A percentile compares a stretch with the other conserved stretches of the same genome.
Evolutionary conservation across 345 rosid species (phyloP).

Genomic region (Hibiscus tridactylites): DNA sequence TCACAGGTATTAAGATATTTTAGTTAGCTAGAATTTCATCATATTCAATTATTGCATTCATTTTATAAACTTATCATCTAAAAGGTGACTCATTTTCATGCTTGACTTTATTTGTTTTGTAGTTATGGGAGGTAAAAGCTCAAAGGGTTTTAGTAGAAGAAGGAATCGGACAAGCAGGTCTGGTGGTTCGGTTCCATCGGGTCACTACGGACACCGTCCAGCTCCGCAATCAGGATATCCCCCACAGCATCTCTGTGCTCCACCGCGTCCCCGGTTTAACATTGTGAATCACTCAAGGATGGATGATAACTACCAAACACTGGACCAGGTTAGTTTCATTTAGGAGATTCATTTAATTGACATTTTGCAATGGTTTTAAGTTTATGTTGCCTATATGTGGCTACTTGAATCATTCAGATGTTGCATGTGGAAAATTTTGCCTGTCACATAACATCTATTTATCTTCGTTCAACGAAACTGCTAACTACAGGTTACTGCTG

Average conservation of each 20-base stretch:
- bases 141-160: conserved; percentile 35
- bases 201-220: conserved; percentile 28
- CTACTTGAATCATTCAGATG: not conserved
- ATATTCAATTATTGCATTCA: not conserved
- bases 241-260: conserved; percentile 32
- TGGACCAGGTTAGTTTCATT: conserved; percentile 63
- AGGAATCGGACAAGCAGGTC: conserved; percentile 15
- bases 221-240: conserved; percentile 35
- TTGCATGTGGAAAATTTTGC: not conserved
- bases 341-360: not conserved
- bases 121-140: conserved; percentile 74
- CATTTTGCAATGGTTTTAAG: not conserved
- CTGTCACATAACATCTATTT: too few relatives aligned
- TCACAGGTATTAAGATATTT: too few relatives aligned
- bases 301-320: conserved; percentile 66
- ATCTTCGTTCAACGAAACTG: not conserved
- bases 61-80: not conserved
- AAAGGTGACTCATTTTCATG: not conserved
- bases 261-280: conserved; percentile 21
- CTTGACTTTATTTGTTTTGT: not conserved
- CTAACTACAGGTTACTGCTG: conserved; percentile 51
- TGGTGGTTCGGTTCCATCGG: conserved; percentile 27
- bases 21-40: too few relatives aligned
- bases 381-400: not conserved
- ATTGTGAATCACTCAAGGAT: conserved; percentile 56